Evolutionary conservation across 2,329 filamentous ascomycete species (phyloP), one percentile per base, ranked within the genome.

Genomic region (Bipolaris cookei): DNA sequence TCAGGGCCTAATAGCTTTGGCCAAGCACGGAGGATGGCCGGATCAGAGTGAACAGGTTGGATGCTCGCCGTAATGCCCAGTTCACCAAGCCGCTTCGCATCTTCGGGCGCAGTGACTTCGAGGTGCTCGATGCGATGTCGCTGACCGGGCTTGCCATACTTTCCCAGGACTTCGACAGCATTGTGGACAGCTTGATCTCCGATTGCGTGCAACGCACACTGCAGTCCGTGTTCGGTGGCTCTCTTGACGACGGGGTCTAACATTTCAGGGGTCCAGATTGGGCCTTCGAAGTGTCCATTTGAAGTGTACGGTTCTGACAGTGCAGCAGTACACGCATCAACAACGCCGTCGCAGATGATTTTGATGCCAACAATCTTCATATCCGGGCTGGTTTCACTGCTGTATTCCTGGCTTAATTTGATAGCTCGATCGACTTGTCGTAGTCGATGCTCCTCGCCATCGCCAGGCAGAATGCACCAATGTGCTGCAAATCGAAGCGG

Each of bases 11-110:
- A 74, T 14, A 89, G 79, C 6, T 78, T 74, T 0, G 84, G 84
- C 84, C 87, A 90, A 0, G 84, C 86, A 25, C 81, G 77, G 3
- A 89, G 75, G 53, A 88, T 86, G 0, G 85, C 84, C 0, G 87
- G 87, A 70, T 97, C 92, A 64, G 92, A 90, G 76, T 92, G 96
- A 79, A 96, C 96, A 20, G 92, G 95, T 80, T 97, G 91, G 63
- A 97, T 96, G 54, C 90, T 90, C 58, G 96, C 93, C 54, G 92
- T 97, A 73, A 89, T 87, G 46, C 86, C 85, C 3, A 87, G 75
- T 21, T 76, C 67, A 5, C 85, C 86, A 0, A 89, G 79, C 1
- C 86, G 77, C 2, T 67, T 76, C 0, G 84, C 86, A 63, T 89
- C 87, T 54, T 79, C 77, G 0, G 79, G 77, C 0, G 80, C 80